These are phyloP conservation scores for Aspergillus sp. DNA, from an alignment of 2,329 filamentous ascomycete genomes.

Conservation along the genomic window DNA sequence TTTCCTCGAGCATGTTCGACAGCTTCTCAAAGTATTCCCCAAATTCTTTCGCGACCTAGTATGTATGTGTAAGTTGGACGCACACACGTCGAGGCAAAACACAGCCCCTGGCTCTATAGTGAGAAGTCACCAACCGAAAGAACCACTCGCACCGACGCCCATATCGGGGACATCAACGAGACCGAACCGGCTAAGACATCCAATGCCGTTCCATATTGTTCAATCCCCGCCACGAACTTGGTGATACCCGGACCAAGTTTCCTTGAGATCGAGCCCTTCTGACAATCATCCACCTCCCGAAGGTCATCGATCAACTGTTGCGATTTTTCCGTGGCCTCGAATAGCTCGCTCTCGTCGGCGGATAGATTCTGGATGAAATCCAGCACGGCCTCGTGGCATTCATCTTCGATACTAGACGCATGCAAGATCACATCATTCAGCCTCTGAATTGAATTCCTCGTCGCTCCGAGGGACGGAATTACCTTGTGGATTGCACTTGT, in stretches of 20 bases:
- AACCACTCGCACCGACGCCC: neutral
- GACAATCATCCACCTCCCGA: neutral
- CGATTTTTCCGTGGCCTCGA: neutral
- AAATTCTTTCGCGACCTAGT: neutral
- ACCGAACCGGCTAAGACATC: neutral
- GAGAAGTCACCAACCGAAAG: neutral
- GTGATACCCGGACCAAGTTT: neutral
- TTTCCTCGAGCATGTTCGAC: neutral
- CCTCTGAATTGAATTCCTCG: neutral
- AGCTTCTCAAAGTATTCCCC: neutral
- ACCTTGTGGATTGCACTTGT: neutral
- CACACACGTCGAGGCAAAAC: no score
- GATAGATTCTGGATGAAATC: neutral
- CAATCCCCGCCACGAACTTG: neutral
- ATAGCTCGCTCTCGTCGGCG: neutral
- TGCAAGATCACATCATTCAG: neutral
- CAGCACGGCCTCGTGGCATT: neutral
- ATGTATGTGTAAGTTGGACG: neutral
- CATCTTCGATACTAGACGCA: neutral
- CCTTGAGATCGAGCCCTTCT: neutral
- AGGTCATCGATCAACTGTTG: constrained; percentile 1
- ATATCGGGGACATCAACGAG: neutral
- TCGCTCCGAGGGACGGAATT: neutral
- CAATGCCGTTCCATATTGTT: neutral
- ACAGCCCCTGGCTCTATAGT: no score